Evolutionary conservation across 208 protist genomes (phyloP), one percentile per base, ranked within the genome.

Genomic region (Leishmania tropica): DNA sequence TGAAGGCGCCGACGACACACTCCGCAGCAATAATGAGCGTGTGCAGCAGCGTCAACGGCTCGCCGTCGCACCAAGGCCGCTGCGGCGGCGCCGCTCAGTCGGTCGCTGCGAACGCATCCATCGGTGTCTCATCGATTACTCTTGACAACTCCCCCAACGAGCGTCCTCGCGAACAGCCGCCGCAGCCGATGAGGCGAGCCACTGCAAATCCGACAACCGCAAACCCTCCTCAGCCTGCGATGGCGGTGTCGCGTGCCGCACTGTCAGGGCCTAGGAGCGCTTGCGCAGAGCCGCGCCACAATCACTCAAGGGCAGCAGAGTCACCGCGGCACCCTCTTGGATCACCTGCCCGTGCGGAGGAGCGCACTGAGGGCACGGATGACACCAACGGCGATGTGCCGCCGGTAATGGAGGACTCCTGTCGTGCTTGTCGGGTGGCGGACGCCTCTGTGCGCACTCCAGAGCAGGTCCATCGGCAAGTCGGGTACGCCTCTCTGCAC

Each of bases 401-500:
- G 5, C 17, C 73, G 40, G 45, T 5, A 13, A 51, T 58, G 51
- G 73, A 76, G 70, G 28, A 31, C n/a, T 74, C 70, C 37, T 42
- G 35, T 54, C 31, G 47, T 76, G 53, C 51, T 45, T 51, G 42
- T 45, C 70, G 28, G 11, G 35, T 31, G 45, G 5, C 45, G 8
- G 70, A 74, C 6, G 11, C 21, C 42, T 74, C 70, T 74, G 40
- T 76, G 80, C 79, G 58, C 51, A 48, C 42, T 31, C 51, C 65
- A 53, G 77, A 54, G 65, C 31, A 19, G 31, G 35, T 4, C 24
- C 28, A 54, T 62, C 40, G 58, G 56, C 53, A 58, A 3, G 56
- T 58, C 37, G 76, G 81, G 21, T 85, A 85, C 62, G 81, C 71
- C 17, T 53, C 71, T 3, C 71, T 85, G 40, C 67, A 85, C 70